Percentiles rank a stretch among this genome's conserved stretches.
These are phyloP conservation scores for Tetrapisispora namnaoensis DNA, from an alignment of 805 yeast genomes.

Conservation along the genomic window DNA sequence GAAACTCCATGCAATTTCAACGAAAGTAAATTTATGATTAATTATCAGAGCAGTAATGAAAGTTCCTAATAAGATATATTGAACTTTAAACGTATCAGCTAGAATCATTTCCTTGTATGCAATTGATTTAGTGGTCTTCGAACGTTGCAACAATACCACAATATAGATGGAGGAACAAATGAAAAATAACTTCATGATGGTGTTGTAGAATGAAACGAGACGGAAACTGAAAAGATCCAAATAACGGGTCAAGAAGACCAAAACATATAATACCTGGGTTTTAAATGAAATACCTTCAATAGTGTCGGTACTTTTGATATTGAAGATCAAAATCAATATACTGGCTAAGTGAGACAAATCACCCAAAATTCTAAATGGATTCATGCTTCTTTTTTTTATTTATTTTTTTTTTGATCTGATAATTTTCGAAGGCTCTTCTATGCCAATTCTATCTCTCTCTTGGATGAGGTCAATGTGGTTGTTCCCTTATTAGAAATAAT, in stretches of 20 bases:
- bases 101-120: constrained; percentile 43
- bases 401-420: background rate
- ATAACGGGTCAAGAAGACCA: constrained; percentile 68
- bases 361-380: constrained; percentile 33
- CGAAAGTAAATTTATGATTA: constrained; percentile 50
- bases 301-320: constrained; percentile 54
- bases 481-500: too few relatives aligned
- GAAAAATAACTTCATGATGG: constrained; percentile 73
- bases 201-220: constrained; percentile 62
- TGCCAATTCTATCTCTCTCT: too few relatives aligned
- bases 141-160: constrained; percentile 52
- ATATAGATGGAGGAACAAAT: constrained; percentile 67
- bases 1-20: constrained; percentile 77
- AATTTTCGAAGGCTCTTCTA: too few relatives aligned
- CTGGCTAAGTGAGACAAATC: constrained; percentile 80
- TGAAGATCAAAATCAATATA: constrained; percentile 61
- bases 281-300: constrained; percentile 81
- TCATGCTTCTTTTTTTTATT: constrained; percentile 3
- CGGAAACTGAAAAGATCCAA: constrained; percentile 42
- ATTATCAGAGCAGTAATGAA: constrained; percentile 50
- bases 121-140: constrained; percentile 39
- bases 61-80: constrained; percentile 59
- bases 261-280: constrained; percentile 70
- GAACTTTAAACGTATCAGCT: constrained; percentile 66
- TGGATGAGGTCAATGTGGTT: background rate